These are phyloP conservation scores for Stentor roeselii DNA, from an alignment of 73 alveolate species.

Conservation along the genomic window DNA sequence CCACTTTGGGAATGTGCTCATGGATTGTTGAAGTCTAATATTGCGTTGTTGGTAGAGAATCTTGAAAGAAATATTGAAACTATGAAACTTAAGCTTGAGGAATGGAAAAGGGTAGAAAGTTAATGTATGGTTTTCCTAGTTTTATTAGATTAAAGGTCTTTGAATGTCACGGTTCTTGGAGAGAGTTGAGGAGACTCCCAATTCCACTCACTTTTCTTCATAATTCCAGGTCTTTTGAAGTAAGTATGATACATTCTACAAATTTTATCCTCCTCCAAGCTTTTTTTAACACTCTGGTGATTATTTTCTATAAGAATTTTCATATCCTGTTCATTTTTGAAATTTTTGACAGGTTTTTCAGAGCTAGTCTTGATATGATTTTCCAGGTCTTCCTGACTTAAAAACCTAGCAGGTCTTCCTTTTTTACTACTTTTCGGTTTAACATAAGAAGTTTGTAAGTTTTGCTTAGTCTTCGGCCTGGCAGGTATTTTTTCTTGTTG, in stretches of 20 bases:
- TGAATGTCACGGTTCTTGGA: background rate
- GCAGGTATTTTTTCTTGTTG: too few relatives aligned
- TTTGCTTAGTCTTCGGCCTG: too few relatives aligned
- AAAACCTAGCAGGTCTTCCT: background rate
- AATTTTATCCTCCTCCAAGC: background rate
- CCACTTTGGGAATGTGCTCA: slow-evolving; percentile 31
- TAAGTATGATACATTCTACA: background rate
- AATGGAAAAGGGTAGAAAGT: slow-evolving; percentile 10
- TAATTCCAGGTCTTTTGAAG: background rate
- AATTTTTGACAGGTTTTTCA: background rate
- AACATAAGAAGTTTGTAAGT: too few relatives aligned
- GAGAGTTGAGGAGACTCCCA: background rate
- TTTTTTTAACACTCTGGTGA: background rate
- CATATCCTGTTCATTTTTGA: background rate
- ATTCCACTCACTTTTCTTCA: background rate
- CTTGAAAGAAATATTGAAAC: slow-evolving; percentile 1
- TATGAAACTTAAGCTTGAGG: slow-evolving; percentile 5
- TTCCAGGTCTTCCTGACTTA: background rate
- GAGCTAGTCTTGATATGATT: background rate
- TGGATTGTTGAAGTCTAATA: background rate
- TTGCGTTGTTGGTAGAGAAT: background rate
- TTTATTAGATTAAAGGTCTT: too few relatives aligned
- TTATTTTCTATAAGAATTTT: background rate
- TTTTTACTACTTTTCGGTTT: too few relatives aligned
- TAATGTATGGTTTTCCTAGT: too few relatives aligned